A percentile compares a stretch with the other conserved stretches of the same genome.
Evolutionary conservation across 192 early-diverging fungal species (phyloP).

Genomic region (Podochytrium sp.): DNA sequence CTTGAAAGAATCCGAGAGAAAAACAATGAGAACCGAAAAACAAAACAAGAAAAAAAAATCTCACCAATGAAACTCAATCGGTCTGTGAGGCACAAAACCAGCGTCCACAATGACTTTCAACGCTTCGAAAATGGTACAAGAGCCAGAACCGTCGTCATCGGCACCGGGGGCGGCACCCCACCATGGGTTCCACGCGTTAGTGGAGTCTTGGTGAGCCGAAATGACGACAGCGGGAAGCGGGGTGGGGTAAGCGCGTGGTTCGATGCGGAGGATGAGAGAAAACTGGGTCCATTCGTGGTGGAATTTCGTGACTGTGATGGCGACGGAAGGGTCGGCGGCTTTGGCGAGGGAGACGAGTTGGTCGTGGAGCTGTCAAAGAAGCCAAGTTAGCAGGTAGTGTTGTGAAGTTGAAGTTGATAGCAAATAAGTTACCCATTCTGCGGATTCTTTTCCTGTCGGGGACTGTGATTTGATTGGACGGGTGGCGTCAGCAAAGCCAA

Average conservation of each 20-base stretch:
- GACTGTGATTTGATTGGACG: background rate
- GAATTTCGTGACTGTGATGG: slow-evolving; percentile 71
- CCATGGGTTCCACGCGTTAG: slow-evolving; percentile 8
- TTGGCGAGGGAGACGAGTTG: slow-evolving; percentile 30
- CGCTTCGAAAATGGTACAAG: slow-evolving; percentile 58
- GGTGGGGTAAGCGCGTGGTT: background rate
- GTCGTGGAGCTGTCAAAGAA: slow-evolving; percentile 35
- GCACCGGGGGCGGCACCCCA: slow-evolving; percentile 24
- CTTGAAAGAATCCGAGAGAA: background rate
- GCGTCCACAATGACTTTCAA: slow-evolving; percentile 66
- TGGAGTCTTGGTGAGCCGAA: background rate
- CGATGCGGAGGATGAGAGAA: slow-evolving; percentile 8
- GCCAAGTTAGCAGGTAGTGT: too few relatives aligned
- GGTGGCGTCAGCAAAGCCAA: slow-evolving; percentile 37
- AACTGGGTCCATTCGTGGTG: slow-evolving; percentile 68
- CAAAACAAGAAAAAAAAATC: background rate
- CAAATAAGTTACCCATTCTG: too few relatives aligned
- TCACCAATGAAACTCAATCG: slow-evolving; percentile 89
- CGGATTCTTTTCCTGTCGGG: slow-evolving; percentile 33
- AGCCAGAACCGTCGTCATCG: slow-evolving; percentile 36
- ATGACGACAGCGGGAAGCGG: background rate
- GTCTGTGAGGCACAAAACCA: slow-evolving; percentile 66
- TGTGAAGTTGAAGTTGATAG: too few relatives aligned
- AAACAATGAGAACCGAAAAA: background rate
- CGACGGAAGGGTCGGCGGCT: slow-evolving; percentile 19